Evolutionary conservation across 139 green algal species (phyloP).

Genomic region (Picochlorum sp.): DNA sequence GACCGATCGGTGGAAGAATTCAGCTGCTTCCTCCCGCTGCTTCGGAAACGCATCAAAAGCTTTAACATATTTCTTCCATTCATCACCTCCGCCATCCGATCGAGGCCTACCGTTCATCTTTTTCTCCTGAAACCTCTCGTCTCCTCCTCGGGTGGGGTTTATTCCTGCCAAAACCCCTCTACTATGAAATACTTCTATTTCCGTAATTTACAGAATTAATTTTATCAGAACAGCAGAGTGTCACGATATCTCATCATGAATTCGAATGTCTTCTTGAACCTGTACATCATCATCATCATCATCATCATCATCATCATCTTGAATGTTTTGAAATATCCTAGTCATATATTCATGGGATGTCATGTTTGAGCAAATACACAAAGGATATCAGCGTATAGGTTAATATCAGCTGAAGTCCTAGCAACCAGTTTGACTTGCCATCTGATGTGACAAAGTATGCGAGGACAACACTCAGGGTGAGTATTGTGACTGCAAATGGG

Average conservation of each 20-base stretch:
- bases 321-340: not conserved
- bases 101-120: not conserved
- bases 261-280: too few relatives aligned
- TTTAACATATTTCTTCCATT: slow-evolving; percentile 7
- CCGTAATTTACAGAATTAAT: too few relatives aligned
- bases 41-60: slow-evolving; percentile 81
- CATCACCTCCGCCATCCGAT: not conserved
- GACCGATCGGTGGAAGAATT: slow-evolving; percentile 86
- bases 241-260: too few relatives aligned
- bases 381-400: slow-evolving; percentile 48
- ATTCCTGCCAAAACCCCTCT: too few relatives aligned
- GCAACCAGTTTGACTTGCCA: slow-evolving; percentile 64
- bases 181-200: too few relatives aligned
- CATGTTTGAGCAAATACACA: slow-evolving; percentile 24
- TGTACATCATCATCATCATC: too few relatives aligned
- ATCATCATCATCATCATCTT: too few relatives aligned
- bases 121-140: too few relatives aligned
- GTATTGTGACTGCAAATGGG: slow-evolving; percentile 28
- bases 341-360: not conserved
- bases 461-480: slow-evolving; percentile 57
- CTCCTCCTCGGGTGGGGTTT: too few relatives aligned
- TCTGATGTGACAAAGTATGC: slow-evolving; percentile 67
- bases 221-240: too few relatives aligned
- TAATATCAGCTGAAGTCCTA: slow-evolving; percentile 60
- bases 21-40: slow-evolving; percentile 61